phyloP scores from a whole-genome alignment of 2,329 filamentous ascomycete species.

The Sporothrix mexicana region DNA sequence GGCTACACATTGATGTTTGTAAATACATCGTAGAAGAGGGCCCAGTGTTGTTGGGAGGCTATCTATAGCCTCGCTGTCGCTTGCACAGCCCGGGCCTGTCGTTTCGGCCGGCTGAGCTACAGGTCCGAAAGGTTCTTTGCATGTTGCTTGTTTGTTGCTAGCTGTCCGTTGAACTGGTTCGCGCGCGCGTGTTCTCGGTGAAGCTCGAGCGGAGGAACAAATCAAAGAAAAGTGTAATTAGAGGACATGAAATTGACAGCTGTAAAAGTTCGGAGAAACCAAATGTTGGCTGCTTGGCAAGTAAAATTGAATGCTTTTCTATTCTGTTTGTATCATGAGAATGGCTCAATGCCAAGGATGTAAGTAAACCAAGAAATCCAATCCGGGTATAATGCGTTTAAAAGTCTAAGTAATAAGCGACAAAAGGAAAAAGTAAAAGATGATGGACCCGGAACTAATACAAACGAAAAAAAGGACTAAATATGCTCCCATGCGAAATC shows the following conservation, averaged over 20 bases:
- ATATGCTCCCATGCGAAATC: neutral
- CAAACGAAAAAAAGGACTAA: neutral
- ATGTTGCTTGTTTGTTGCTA: neutral
- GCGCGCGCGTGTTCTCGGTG: conserved; percentile 26
- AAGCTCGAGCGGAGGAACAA: neutral
- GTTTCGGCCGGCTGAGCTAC: conserved; percentile 21
- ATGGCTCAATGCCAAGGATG: neutral
- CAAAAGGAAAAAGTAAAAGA: neutral
- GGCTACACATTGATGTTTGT: no score
- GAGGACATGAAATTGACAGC: neutral
- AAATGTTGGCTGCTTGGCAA: neutral
- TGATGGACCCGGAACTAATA: neutral
- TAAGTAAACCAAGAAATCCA: neutral
- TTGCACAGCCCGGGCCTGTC: neutral
- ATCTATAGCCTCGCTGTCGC: neutral
- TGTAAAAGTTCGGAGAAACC: neutral
- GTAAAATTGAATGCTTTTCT: neutral
- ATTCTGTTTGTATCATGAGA: neutral
- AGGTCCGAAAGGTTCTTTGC: conserved; percentile 17
- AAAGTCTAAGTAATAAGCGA: neutral
- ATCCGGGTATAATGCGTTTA: conserved; percentile 24
- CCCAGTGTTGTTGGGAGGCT: no score
- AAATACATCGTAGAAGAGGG: no score
- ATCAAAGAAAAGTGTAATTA: neutral
- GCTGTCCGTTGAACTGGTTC: neutral